Base-by-base conservation (phyloP, 2,329 filamentous ascomycete species). In the Acephala macrosclerotiorum region DNA sequence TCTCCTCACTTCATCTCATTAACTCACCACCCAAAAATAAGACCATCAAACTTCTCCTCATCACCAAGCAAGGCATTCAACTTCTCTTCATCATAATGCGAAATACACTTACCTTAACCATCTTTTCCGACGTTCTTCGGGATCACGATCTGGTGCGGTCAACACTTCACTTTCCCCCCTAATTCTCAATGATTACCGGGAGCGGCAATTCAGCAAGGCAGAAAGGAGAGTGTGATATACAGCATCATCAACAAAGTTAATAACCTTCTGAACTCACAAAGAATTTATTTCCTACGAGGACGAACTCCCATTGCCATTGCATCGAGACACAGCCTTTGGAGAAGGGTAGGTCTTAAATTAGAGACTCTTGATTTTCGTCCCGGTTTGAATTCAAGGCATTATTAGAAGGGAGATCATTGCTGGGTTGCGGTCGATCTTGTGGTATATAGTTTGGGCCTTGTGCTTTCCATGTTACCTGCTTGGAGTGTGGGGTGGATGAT, bases 11-110 rank as follows among this genome's bases (percentile, higher is more conserved):
- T n/a, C n/a, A n/a, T n/a, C n/a, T n/a, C n/a, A n/a, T n/a, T n/a
- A n/a, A n/a, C n/a, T n/a, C n/a, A 22, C 25, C 45, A 49, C n/a
- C 45, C 45, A 49, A 49, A 49, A 49, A 4, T 22, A 49, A 49
- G n/a, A 22, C 45, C 9, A n/a, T 25, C n/a, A 22, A 49, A n/a
- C 6, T 7, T 25, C n/a, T 22, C 22, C n/a, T 25, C 45, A 1
- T 22, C n/a, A 49, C 14, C 45, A 49, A 49, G 45, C n/a, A 25
- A 7, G 9, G 25, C 45, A 25, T n/a, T 49, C n/a, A 49, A 25
- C 45, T n/a, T 7, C 20, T 14, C 45, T 12, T 2, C 45, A 49
- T 49, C 45, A 49, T 49, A 49, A 22, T 49, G 4, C 3, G n/a
- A 49, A 49, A 6, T 11, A 1, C 11, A 18, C n/a, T n/a, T 2